These are phyloP conservation scores for Paramecium pentaurelia DNA, from an alignment of 73 alveolate species.

Conservation along the genomic window DNA sequence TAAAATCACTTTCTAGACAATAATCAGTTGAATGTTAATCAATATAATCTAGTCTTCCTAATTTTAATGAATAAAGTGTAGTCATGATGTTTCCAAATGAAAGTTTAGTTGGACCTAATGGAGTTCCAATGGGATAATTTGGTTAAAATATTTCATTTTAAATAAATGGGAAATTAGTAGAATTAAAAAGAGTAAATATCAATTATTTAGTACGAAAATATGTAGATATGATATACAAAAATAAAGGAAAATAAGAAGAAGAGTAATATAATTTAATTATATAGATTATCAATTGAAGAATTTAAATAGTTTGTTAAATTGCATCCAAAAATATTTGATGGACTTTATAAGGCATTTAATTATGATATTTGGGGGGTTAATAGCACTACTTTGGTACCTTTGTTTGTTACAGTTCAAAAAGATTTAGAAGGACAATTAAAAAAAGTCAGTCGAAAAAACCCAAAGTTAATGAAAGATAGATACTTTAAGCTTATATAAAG, in stretches of 20 bases:
- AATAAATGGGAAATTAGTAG: constrained; percentile 4
- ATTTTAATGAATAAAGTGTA: constrained; percentile 3
- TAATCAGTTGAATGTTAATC: neutral
- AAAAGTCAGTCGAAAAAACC: neutral
- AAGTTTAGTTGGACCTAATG: constrained; percentile 8
- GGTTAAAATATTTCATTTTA: neutral
- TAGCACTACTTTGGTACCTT: neutral
- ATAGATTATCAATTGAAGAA: constrained; percentile 13
- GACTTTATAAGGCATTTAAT: constrained; percentile 18
- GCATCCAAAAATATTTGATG: constrained; percentile 39
- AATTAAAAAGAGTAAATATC: neutral
- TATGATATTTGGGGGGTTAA: constrained; percentile 34
- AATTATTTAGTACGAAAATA: neutral
- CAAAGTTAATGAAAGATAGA: neutral
- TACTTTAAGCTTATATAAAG: neutral
- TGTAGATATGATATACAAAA: constrained; percentile 3
- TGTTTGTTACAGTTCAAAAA: neutral
- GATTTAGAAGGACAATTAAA: neutral
- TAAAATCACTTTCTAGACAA: neutral
- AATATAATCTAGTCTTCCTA: neutral
- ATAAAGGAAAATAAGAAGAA: neutral
- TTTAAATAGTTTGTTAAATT: constrained; percentile 11
- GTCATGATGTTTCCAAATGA: constrained; percentile 36
- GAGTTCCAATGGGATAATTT: constrained; percentile 28
- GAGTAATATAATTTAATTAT: neutral